These are phyloP conservation scores for Talaromyces funiculosus DNA, from an alignment of 2,329 filamentous ascomycete genomes.

Conservation along the genomic window DNA sequence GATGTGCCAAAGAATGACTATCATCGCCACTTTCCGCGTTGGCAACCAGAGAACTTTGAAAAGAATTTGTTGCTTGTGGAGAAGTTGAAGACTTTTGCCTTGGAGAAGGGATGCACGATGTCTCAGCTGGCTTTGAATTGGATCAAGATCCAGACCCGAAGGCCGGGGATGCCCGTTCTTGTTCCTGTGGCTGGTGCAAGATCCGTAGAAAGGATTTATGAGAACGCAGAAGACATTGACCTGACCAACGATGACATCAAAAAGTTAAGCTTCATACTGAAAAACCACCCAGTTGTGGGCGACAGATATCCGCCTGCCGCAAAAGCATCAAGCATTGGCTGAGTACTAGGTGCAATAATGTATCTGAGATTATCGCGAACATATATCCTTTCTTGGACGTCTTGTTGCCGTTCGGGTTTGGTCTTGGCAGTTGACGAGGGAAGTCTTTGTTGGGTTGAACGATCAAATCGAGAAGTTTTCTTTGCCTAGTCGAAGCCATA, in stretches of 20 bases:
- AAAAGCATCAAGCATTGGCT: background rate
- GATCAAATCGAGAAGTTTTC: conserved; percentile 11
- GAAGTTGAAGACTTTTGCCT: conserved; percentile 41
- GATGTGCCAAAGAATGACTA: conserved; percentile 47
- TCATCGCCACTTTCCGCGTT: conserved; percentile 42
- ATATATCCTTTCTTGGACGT: background rate
- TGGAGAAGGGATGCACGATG: conserved; percentile 37
- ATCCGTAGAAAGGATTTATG: conserved; percentile 31
- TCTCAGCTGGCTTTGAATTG: conserved; percentile 48
- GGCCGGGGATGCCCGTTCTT: conserved; percentile 28
- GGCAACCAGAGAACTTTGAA: conserved; percentile 47
- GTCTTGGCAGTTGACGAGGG: background rate
- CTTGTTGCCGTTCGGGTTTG: too few relatives aligned
- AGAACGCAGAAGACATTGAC: conserved; percentile 37
- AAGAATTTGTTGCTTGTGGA: conserved; percentile 47
- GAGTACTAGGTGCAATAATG: conserved; percentile 2
- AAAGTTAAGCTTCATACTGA: background rate
- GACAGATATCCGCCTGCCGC: conserved; percentile 9
- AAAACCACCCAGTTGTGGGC: conserved; percentile 5
- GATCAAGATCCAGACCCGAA: conserved; percentile 30
- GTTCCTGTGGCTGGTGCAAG: conserved; percentile 42
- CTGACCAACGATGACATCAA: conserved; percentile 39
- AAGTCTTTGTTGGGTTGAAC: background rate
- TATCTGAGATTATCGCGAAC: background rate
- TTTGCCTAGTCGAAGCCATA: conserved; percentile 9